A percentile compares a stretch with the other conserved stretches of the same genome.
These are phyloP conservation scores for Coleophoma crateriformis DNA, from an alignment of 2,329 filamentous ascomycete genomes.

Conservation along the genomic window DNA sequence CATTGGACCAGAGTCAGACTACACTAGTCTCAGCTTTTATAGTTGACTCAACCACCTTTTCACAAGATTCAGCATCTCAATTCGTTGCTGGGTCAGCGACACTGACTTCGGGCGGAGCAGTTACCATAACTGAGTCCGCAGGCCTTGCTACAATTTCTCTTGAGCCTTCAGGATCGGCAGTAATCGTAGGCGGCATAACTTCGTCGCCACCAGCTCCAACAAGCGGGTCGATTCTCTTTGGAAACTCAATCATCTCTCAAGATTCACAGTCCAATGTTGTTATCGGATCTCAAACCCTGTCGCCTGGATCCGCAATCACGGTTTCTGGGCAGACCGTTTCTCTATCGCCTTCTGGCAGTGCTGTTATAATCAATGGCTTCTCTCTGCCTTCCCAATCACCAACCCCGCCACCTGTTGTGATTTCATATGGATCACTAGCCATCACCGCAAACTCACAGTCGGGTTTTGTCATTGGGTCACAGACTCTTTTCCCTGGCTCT, in stretches of 20 bases:
- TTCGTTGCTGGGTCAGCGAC: background rate
- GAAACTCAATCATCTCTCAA: conserved; percentile 13
- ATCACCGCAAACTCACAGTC: conserved; percentile 13
- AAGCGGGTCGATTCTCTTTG: conserved; percentile 12
- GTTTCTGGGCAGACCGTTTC: conserved; percentile 16
- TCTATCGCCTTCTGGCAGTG: conserved; percentile 10
- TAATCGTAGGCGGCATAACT: background rate
- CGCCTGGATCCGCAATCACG: conserved; percentile 17
- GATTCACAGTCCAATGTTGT: conserved; percentile 12
- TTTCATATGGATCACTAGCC: conserved; percentile 13
- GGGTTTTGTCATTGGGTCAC: conserved; percentile 10
- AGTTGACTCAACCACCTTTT: background rate
- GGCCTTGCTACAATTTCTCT: background rate
- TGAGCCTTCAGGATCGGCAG: background rate
- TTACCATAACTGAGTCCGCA: background rate
- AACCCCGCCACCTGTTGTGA: conserved; percentile 5
- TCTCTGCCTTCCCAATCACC: background rate
- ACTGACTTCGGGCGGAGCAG: background rate
- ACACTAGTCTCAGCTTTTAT: conserved; percentile 6
- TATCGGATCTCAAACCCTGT: conserved; percentile 17
- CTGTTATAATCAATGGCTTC: conserved; percentile 7
- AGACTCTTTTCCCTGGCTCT: conserved; percentile 9
- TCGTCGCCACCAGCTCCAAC: conserved; percentile 1
- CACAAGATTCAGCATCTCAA: background rate
- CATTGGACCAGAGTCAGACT: too few relatives aligned